phyloP scores from a whole-genome alignment of 78 protist species.

The Planoprotostelium fungivorum region DNA sequence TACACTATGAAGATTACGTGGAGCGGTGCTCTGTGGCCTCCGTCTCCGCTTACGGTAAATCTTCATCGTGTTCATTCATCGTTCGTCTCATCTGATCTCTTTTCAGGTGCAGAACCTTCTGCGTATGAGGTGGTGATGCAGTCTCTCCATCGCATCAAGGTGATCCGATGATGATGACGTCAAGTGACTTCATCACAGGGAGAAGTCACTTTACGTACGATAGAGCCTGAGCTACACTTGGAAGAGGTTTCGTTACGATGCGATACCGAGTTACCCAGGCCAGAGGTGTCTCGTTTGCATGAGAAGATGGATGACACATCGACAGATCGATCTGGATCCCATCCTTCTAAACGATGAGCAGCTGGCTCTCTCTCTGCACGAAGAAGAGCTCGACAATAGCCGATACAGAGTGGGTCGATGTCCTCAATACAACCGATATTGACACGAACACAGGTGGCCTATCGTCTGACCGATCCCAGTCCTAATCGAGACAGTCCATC shows the following conservation, averaged over 20 bases:
- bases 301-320: too few species aligned
- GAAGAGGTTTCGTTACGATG: not conserved
- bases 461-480: not conserved
- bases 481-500: not conserved
- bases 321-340: not conserved
- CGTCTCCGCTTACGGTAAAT: too few species aligned
- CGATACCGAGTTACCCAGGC: too few species aligned
- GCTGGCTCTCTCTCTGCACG: not conserved
- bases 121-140: too few species aligned
- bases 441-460: too few species aligned
- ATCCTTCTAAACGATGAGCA: not conserved
- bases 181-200: not conserved
- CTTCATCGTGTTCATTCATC: too few species aligned
- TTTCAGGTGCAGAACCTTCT: not conserved
- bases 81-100: not conserved
- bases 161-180: not conserved
- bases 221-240: not conserved
- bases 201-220: not conserved
- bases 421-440: not conserved
- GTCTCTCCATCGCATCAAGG: not conserved
- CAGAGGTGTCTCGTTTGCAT: too few species aligned
- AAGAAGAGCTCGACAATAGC: not conserved
- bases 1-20: not conserved
- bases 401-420: not conserved
- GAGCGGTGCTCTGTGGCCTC: not conserved